Base-by-base conservation (phyloP, 2,329 filamentous ascomycete species). In the Diaporthe amygdali region DNA sequence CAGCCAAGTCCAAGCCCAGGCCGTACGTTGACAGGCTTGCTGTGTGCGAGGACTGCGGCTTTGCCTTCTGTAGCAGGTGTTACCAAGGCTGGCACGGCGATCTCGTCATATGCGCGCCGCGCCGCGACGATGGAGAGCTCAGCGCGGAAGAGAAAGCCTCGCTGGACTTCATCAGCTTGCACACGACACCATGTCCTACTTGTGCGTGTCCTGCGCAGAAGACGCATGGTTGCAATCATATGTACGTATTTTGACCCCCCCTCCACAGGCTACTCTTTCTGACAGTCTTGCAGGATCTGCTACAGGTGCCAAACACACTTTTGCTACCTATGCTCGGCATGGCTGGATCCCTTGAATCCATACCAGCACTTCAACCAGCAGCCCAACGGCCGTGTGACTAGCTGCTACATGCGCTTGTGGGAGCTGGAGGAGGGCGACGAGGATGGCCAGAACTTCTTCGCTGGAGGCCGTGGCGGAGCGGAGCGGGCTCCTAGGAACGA, bases 161-260 rank as follows among this genome's bases (percentile, higher is more conserved):
- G 2, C 86, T 96, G 74, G 93, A 96, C 71, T 99, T 97, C 79
- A 86, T 99, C 76, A 86, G 89, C 61, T 83, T 90, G 73, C 91
- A 97, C 82, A 97, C 95, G 0, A 94, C 94, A 14, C 91, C 93
- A 1, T 99, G 96, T 78, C 95, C 96, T 14, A 96, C 94, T 5
- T 99, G 96, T 82, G 90, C 87, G 37, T 92, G 93, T 1, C 94
- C 94, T 0, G 92, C 92, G 27, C 94, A 97, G 79, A 99, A 99
- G 85, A 94, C 93, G 1, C 91, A 94, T 78, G 96, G 96, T 47
- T 99, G 96, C 86, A 98, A 98, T 81, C 95, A 98, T 82, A 98
- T 98, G 95, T 64, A 68, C 15, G 71, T 55, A 17, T 59, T 22
- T 14, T 4, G 14, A 37, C 1, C 22, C 25, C 9, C 3, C 25